Base-by-base conservation (phyloP, 1,284 basidiomycete genomes). In the Retiboletus flavoniger region DNA sequence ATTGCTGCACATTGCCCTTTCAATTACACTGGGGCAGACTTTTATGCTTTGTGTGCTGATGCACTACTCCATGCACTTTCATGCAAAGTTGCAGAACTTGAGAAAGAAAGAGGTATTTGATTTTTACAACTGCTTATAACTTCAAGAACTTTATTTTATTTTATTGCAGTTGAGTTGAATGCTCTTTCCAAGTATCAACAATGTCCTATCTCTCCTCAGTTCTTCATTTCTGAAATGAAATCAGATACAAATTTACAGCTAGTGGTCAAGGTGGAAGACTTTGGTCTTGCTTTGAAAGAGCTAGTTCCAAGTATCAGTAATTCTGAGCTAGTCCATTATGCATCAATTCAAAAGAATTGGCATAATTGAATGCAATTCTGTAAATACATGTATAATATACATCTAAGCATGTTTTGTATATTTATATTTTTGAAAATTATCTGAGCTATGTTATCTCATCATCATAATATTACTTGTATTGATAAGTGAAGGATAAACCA, bases 41-140 rank as follows among this genome's bases (percentile, higher is more conserved):
- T 99, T 63, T 99, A 99, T 74, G 96, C 97, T 0, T 76, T 99
- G 14, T 98, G 96, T 69, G 91, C 94, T 4, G 97, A 99, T 69
- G 95, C 96, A 2, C 87, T 99, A 81, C 80, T 99, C 46, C 93
- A 93, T 67, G 93, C 96, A 7, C 97, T 99, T 89, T 89, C 93
- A 24, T 78, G 91, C 41, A 94, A 90, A 60, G 95, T 97, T 0
- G 79, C 82, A 60, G 83, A 83, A 46, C 76, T 99, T 13, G 96
- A 97, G 58, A 68, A 66, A 7, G 84, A 80, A 57, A 87, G 95
- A 51, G 81, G 86, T 83, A 66, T 62, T 42, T 44, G 19, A 39
- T 35, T 36, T 48, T 51, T 24, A 24, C 32, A 24, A 35, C 58
- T 1, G 2, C 24, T 47, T 4, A 39, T 40, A 13, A 46, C 1